Evolutionary conservation across 2,329 filamentous ascomycete genomes (phyloP).

Genomic region (Teratosphaeria zuluensis): DNA sequence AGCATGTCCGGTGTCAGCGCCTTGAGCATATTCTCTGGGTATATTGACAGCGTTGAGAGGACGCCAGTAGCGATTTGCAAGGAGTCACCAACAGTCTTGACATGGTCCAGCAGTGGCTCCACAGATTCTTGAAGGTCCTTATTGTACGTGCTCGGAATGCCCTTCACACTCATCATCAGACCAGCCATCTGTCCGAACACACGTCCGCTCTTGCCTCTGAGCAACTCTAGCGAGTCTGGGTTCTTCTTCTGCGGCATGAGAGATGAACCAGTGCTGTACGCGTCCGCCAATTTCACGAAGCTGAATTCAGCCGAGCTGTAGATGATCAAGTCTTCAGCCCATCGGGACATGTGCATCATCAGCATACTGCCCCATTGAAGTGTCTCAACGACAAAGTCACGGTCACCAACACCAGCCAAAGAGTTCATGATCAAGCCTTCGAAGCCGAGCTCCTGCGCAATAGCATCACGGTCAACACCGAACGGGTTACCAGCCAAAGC

Average conservation of each 20-base stretch:
- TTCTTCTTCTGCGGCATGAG: constrained; percentile 85
- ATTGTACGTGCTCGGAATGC: constrained; percentile 75
- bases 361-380: constrained; percentile 71
- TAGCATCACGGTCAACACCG: constrained; percentile 66
- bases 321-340: constrained; percentile 79
- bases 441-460: constrained; percentile 74
- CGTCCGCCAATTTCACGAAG: constrained; percentile 66
- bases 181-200: constrained; percentile 75
- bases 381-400: constrained; percentile 74
- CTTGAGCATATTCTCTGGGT: constrained; percentile 66
- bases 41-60: constrained; percentile 59
- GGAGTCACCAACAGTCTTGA: constrained; percentile 73
- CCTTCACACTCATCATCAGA: constrained; percentile 66
- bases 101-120: constrained; percentile 74
- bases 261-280: constrained; percentile 66
- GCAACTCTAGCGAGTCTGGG: constrained; percentile 61
- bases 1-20: constrained; percentile 78
- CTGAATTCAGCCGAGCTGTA: constrained; percentile 69
- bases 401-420: constrained; percentile 64
- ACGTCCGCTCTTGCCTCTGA: constrained; percentile 67
- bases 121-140: constrained; percentile 86
- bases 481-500: constrained; percentile 77
- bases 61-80: constrained; percentile 76
- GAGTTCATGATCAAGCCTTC: constrained; percentile 66
- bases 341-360: constrained; percentile 70